These are phyloP conservation scores for Pseudocercospora cruenta DNA, from an alignment of 2,329 filamentous ascomycete species.

Conservation along the genomic window DNA sequence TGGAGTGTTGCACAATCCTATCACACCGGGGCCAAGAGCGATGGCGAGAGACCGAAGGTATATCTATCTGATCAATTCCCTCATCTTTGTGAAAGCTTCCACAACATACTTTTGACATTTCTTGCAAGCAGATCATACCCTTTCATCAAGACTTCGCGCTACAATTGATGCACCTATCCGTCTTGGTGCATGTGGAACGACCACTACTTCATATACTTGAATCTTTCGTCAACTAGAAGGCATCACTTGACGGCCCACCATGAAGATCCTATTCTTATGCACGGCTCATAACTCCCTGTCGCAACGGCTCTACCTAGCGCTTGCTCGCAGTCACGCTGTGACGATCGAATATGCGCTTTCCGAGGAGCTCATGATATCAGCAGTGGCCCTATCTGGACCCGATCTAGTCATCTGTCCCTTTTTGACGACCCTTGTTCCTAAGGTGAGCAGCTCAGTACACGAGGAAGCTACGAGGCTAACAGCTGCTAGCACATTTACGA, in stretches of 20 bases:
- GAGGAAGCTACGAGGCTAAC: neutral
- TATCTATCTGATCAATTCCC: slow-evolving; percentile 10
- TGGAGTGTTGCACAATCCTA: slow-evolving; percentile 11
- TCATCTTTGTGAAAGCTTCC: neutral
- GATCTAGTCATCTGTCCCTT: slow-evolving; percentile 51
- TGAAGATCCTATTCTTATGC: slow-evolving; percentile 51
- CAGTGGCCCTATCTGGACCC: slow-evolving; percentile 43
- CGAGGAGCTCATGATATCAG: slow-evolving; percentile 43
- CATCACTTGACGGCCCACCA: slow-evolving; percentile 17
- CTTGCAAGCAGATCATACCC: neutral
- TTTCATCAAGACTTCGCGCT: slow-evolving; percentile 1
- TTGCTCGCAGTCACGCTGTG: slow-evolving; percentile 44
- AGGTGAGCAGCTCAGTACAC: slow-evolving; percentile 12
- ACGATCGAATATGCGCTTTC: slow-evolving; percentile 46
- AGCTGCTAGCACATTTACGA: slow-evolving; percentile 38
- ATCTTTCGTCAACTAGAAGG: neutral
- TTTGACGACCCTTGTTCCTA: slow-evolving; percentile 45
- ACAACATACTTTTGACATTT: slow-evolving; percentile 7
- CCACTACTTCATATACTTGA: neutral
- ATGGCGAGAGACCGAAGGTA: slow-evolving; percentile 6
- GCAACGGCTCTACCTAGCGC: slow-evolving; percentile 44
- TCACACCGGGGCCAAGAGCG: neutral
- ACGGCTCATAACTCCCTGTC: slow-evolving; percentile 52
- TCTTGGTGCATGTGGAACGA: slow-evolving; percentile 1
- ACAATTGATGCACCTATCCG: slow-evolving; percentile 1